Evolutionary conservation across 257 asterid genomes (phyloP).

Genomic region (Solanum verrucosum): DNA sequence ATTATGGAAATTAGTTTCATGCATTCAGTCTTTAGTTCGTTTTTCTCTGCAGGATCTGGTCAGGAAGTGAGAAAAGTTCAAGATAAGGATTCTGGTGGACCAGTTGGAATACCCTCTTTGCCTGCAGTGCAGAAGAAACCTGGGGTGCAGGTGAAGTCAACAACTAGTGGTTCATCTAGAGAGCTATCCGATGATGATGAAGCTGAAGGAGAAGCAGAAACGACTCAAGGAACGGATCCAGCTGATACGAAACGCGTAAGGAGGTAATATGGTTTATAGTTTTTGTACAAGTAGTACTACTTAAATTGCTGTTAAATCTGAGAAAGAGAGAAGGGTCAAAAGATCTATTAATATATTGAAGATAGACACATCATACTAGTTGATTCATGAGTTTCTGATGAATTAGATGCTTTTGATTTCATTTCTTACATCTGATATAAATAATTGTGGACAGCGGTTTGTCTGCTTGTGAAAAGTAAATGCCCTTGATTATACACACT

Average conservation of each 20-base stretch:
- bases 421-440: neutral
- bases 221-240: constrained; percentile 48
- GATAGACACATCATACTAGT: neutral
- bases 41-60: constrained; percentile 29
- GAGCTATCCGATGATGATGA: constrained; percentile 92
- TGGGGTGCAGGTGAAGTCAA: constrained; percentile 56
- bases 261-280: constrained; percentile 45
- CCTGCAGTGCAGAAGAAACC: constrained; percentile 44
- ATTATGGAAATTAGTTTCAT: neutral
- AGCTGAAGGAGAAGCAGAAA: constrained; percentile 71
- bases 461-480: neutral
- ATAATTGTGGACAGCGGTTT: neutral
- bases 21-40: neutral
- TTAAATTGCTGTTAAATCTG: neutral
- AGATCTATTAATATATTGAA: neutral
- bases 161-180: constrained; percentile 85
- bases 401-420: neutral
- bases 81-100: constrained; percentile 46
- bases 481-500: neutral
- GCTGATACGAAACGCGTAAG: constrained; percentile 79
- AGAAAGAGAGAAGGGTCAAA: neutral
- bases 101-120: constrained; percentile 43
- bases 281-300: neutral
- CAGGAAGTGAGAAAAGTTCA: constrained; percentile 35
- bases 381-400: neutral